phyloP scores from a whole-genome alignment of 139 green algal species.

The Tetratostichococcus sp. region DNA sequence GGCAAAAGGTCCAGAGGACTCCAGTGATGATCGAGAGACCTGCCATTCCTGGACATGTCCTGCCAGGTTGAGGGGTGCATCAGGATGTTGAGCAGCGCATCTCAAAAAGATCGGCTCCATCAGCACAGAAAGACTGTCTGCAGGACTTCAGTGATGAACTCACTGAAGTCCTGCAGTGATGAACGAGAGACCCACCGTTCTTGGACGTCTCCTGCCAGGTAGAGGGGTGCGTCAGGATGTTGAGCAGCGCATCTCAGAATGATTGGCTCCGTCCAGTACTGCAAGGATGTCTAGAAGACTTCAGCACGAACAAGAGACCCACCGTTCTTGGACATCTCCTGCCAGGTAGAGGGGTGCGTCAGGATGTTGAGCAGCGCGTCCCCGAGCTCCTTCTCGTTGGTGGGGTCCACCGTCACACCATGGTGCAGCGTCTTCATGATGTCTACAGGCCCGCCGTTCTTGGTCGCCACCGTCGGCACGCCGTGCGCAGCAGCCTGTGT shows the following conservation, averaged over 20 bases:
- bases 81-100: no score
- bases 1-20: no score
- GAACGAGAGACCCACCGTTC: conserved; percentile 42
- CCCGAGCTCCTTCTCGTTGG: conserved; percentile 59
- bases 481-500: conserved; percentile 82
- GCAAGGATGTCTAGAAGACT: no score
- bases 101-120: no score
- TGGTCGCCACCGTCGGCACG: conserved; percentile 91
- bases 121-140: no score
- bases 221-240: conserved; percentile 66
- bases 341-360: conserved; percentile 63
- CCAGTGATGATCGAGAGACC: no score
- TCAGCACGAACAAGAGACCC: background rate
- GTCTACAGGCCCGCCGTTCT: conserved; percentile 85
- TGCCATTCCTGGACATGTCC: no score
- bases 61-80: no score
- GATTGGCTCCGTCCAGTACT: no score
- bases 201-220: conserved; percentile 71
- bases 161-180: no score
- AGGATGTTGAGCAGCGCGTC: conserved; percentile 78
- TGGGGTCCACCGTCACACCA: conserved; percentile 86
- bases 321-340: conserved; percentile 57
- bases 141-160: no score
- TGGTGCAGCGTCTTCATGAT: conserved; percentile 80
- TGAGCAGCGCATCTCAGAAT: conserved; percentile 65